Evolutionary conservation across 257 asterid genomes (phyloP), one percentile per base, ranked within the genome.

Genomic region (Forsythia viridissima): DNA sequence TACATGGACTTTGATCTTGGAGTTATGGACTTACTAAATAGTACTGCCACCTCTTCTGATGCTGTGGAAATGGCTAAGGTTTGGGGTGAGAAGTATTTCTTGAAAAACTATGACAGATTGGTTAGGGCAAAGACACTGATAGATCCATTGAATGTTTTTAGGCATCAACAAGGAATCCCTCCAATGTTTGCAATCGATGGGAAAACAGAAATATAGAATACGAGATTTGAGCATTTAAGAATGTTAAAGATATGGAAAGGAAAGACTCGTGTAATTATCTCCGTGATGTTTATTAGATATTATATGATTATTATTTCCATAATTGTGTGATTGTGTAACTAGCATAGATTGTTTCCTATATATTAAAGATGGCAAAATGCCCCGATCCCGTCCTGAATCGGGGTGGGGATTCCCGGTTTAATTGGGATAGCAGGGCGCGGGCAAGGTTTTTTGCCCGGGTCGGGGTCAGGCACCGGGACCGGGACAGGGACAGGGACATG

Each of bases 1-100:
- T 93, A 93, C 86, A 80, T 90, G 80, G 98, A 93, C 79, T 81
- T 87, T 43, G 98, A 93, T 82, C 87, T 91, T 24, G 98, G 98
- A 44, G 86, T 85, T n/a, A 81, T 83, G 80, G 81, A 79, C 37
- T 13, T 43, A 42, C 4, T 72, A 34, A 78, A 73, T 8, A 75
- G 13, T 2, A 70, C 5, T 36, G 79, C 34, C 5, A 30, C 61
- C 9, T 79, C 10, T 21, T 38, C 10, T 39, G 80, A 86, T 81
- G 86, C 81, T 3, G 91, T 91, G 75, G 93, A 88, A 82, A 85
- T 65, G 80, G 95, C 92, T 9, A 87, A 94, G 55, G 55, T 55
- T 13, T 91, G 97, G 95, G 95, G 97, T 13, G 93, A 87, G 81
- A 84, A 76, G 38, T 86, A 86, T 82, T 86, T 86, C 84, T 52